A percentile compares a stretch with the other conserved stretches of the same genome.
Evolutionary conservation across 768 basidiomycete species (phyloP).

Genomic region (Kwoniella pini): DNA sequence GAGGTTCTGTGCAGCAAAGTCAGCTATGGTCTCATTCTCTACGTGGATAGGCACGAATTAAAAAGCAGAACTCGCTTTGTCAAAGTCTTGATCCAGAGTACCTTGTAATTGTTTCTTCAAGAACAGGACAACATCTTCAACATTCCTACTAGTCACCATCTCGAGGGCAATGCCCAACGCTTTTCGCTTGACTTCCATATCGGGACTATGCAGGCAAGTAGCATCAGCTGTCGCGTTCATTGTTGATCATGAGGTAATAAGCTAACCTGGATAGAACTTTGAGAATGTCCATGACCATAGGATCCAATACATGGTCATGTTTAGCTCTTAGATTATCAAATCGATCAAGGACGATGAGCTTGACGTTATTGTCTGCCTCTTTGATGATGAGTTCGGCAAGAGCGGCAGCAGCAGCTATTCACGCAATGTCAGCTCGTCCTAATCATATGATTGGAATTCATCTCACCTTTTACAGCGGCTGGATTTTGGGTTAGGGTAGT

Average conservation of each 20-base stretch:
- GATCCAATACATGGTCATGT: conserved; percentile 81
- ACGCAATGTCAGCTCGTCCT: not conserved
- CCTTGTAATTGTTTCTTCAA: conserved; percentile 96
- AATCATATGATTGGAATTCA: no score
- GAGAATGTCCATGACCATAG: conserved; percentile 91
- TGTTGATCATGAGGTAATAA: not conserved
- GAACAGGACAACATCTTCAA: conserved; percentile 94
- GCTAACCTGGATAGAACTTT: conserved; percentile 78
- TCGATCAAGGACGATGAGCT: conserved; percentile 92
- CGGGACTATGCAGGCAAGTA: conserved; percentile 63
- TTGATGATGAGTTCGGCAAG: conserved; percentile 87
- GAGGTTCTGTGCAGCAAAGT: conserved; percentile 62
- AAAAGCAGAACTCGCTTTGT: conserved; percentile 76
- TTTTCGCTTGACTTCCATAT: conserved; percentile 94
- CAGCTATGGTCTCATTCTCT: not conserved
- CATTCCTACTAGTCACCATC: conserved; percentile 90
- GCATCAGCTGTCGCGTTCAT: not conserved
- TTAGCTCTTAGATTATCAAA: conserved; percentile 77
- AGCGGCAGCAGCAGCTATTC: conserved; percentile 79
- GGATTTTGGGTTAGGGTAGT: conserved; percentile 93
- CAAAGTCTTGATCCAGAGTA: conserved; percentile 87
- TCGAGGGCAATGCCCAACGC: conserved; percentile 84
- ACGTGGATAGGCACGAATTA: not conserved
- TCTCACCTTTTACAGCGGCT: conserved; percentile 86
- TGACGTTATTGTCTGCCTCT: conserved; percentile 99